phyloP scores from a whole-genome alignment of 2,329 filamentous ascomycete species.

The Tolypocladium album region DNA sequence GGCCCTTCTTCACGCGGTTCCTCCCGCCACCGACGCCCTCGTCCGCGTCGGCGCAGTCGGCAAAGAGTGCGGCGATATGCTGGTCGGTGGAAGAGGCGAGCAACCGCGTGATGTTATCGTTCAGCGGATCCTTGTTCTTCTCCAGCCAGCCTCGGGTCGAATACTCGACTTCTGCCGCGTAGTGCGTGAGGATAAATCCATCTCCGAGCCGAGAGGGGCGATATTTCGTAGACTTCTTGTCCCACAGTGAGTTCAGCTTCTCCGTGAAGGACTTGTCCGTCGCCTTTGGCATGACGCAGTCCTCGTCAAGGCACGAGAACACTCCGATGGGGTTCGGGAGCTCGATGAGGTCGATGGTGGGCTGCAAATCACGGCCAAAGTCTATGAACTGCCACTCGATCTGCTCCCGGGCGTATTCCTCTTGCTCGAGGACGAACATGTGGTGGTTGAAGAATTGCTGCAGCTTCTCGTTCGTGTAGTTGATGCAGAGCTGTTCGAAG shows the following conservation, averaged over 20 bases:
- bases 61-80: conserved; percentile 76
- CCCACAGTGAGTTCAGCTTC: conserved; percentile 94
- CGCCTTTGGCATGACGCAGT: conserved; percentile 97
- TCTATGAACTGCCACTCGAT: conserved; percentile 99
- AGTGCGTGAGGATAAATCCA: conserved; percentile 93
- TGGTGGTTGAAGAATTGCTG: conserved; percentile 99
- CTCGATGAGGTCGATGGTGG: conserved; percentile 95
- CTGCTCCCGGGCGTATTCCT: conserved; percentile 93
- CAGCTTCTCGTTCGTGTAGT: conserved; percentile 98
- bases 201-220: conserved; percentile 76
- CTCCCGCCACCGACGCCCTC: conserved; percentile 58
- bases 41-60: conserved; percentile 74
- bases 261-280: conserved; percentile 96
- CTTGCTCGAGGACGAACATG: conserved; percentile 98
- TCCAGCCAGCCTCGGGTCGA: conserved; percentile 91
- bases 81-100: conserved; percentile 72
- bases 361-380: conserved; percentile 92
- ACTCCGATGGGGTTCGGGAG: conserved; percentile 95
- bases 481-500: conserved; percentile 98
- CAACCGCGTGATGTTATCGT: conserved; percentile 90
- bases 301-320: conserved; percentile 95
- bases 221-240: conserved; percentile 92
- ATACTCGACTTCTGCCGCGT: conserved; percentile 96
- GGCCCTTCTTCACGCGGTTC: conserved; percentile 88
- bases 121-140: conserved; percentile 97